Percentiles rank a stretch among this genome's conserved stretches.
These are phyloP conservation scores for Diplodia sapinea DNA, from an alignment of 2,329 filamentous ascomycete genomes.

Conservation along the genomic window DNA sequence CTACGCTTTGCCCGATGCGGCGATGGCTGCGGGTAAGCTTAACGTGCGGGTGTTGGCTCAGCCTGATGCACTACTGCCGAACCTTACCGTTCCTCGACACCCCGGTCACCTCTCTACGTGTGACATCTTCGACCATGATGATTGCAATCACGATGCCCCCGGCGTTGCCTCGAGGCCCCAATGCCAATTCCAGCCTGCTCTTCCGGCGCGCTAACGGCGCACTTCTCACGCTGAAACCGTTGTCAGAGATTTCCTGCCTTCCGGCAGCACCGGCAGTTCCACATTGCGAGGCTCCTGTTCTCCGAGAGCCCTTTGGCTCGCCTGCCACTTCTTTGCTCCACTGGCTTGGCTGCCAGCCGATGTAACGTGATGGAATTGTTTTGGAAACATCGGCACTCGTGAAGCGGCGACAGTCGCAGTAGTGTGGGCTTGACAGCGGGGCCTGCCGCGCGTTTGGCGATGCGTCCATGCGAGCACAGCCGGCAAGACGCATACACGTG, in stretches of 20 bases:
- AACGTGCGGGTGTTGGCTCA: conserved; percentile 9
- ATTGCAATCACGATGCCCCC: neutral
- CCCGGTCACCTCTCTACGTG: conserved; percentile 2
- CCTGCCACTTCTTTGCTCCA: neutral
- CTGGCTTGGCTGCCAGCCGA: conserved; percentile 13
- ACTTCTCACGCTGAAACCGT: neutral
- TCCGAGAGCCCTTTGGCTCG: neutral
- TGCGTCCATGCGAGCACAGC: neutral
- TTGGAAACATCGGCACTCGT: conserved; percentile 11
- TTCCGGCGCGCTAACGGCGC: conserved; percentile 14
- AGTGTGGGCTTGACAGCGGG: conserved; percentile 10
- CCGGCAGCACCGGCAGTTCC: neutral
- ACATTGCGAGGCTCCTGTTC: neutral
- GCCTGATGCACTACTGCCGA: neutral
- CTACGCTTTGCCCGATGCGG: conserved; percentile 11
- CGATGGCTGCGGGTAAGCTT: conserved; percentile 15
- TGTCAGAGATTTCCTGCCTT: conserved; percentile 11
- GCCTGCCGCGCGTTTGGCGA: conserved; percentile 21
- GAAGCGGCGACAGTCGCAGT: conserved; percentile 11
- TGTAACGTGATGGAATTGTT: conserved; percentile 13
- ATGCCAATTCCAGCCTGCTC: neutral
- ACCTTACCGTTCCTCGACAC: neutral
- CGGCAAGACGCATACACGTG: neutral
- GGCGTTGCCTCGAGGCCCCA: neutral
- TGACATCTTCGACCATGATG: neutral